Base-by-base conservation (phyloP, 2,329 filamentous ascomycete genomes). In the Fusarium pseudograminearum region DNA sequence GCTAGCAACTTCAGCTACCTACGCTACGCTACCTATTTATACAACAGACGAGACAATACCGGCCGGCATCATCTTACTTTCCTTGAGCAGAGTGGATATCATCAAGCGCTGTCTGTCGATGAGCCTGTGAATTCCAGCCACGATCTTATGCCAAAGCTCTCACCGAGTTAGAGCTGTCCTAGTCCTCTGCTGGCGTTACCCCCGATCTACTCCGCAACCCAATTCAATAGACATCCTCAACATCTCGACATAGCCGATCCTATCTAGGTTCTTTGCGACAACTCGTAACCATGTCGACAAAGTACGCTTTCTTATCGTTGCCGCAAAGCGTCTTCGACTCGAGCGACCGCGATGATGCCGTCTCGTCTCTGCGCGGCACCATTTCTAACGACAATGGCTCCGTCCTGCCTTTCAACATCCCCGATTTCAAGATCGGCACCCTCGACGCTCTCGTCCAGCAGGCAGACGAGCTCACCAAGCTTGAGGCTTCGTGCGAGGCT, bases 341-440 rank as follows among this genome's bases (percentile, higher is more conserved):
- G 52, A 88, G 89, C 82, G 89, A 95, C 82, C 87, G 87, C 76
- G 91, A 95, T 72, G 93, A 97, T 80, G 93, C 95, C 70, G 85
- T 98, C 72, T 87, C 89, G 48, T 88, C 93, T 46, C 82, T 99
- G 67, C 89, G 90, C 73, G 83, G 90, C 58, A 93, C 90, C 42
- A 86, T 97, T 57, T 85, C 88, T 51, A 83, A 88, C 60, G 93
- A 97, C 74, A 90, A 92, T 79, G 93, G 92, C 78, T 89, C 87
- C 54, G 91, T 93, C 46, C 83, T 89, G 53, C 89, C 90, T 4
- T 98, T 98, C 78, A 83, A 88, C 59, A 91, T 98, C 69, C 96
- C 96, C 22, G 91, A 94, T 71, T 98, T 99, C 87, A 99, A 98
- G 85, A 97, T 99, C 79, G 96, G 96, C 61, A 98, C 96, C 0